Evolutionary conservation across 192 early-diverging fungal genomes (phyloP).

Genomic region (Cetraspora pellucida): DNA sequence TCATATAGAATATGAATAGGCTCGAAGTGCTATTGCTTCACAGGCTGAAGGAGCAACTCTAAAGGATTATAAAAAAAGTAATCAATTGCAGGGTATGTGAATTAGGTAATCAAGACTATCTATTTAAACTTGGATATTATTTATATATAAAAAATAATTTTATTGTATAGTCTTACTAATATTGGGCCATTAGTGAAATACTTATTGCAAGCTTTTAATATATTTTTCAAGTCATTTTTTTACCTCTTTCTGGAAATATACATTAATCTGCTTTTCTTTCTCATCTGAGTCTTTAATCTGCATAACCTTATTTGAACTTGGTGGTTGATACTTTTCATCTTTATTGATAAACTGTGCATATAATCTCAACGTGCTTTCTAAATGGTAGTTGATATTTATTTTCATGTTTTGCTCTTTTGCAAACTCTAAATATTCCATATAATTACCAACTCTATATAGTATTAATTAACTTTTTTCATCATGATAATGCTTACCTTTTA

Average conservation of each 20-base stretch:
- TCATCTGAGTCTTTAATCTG: not conserved
- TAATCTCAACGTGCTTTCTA: not conserved
- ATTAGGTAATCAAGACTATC: no score
- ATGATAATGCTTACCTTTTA: not conserved
- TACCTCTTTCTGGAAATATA: conserved; percentile 6
- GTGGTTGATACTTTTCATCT: not conserved
- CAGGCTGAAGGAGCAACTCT: no score
- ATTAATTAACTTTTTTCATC: not conserved
- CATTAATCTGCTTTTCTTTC: conserved; percentile 1
- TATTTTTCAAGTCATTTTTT: not conserved
- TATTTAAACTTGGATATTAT: no score
- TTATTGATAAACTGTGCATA: conserved; percentile 10
- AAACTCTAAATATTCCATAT: conserved; percentile 9
- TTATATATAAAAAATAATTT: conserved; percentile 23
- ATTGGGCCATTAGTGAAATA: not conserved
- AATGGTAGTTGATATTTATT: conserved; percentile 15
- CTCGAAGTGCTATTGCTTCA: no score
- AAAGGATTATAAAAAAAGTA: conserved; percentile 18
- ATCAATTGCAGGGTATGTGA: not conserved
- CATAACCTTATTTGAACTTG: not conserved
- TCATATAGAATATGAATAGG: not conserved
- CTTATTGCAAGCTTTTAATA: no score
- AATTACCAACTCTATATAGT: not conserved
- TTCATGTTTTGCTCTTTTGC: not conserved
- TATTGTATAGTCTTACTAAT: not conserved